Base-by-base conservation (phyloP, 352 stramenopile species). In the Pythium sp. region DNA sequence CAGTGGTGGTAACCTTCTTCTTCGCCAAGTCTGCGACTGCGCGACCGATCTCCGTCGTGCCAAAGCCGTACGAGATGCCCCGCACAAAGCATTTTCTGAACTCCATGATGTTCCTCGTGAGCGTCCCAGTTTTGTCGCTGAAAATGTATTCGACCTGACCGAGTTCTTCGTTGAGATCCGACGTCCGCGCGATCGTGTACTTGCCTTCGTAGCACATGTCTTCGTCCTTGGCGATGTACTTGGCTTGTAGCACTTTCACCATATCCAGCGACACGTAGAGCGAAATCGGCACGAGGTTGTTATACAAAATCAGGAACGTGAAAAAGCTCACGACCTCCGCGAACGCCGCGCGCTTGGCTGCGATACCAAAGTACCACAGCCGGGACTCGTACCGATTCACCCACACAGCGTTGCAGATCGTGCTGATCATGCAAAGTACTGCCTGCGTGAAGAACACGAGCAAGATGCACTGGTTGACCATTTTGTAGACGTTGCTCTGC, bases 41-140 rank as follows among this genome's bases (percentile, higher is more conserved):
- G 41, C 76, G 75, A n/a, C 83, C 87, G 18, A 91, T 90, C 68
- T 93, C 84, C 2, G 83, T 92, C 20, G 87, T 93, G 2, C 89
- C 89, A 34, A 90, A 87, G 36, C 92, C 92, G 64, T 97, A 98
- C 7, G 86, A 89, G 2, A 84, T 51, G 34, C 93, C 93, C 24
- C 77, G 72, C 49, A 98, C 80, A 22, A 89, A 92, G 65, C 92
- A 97, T 60, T 96, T 96, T 49, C 93, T 89, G 63, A 98, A 98
- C 74, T 98, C 87, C 97, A 99, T 99, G 28, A 99, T 91, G 82
- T 99, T 99, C 63, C 94, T 90, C n/a, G 98, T 99, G 38, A 99
- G 82, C 36, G 98, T 99, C 9, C 98, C 98, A 9, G 98, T 99
- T 76, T 99, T 99, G 78, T 99, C 97, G 30, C 87, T 98, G 82